These are phyloP conservation scores for Pneumocystis carinii DNA, from an alignment of 1,139 yeast genomes.

Conservation along the genomic window DNA sequence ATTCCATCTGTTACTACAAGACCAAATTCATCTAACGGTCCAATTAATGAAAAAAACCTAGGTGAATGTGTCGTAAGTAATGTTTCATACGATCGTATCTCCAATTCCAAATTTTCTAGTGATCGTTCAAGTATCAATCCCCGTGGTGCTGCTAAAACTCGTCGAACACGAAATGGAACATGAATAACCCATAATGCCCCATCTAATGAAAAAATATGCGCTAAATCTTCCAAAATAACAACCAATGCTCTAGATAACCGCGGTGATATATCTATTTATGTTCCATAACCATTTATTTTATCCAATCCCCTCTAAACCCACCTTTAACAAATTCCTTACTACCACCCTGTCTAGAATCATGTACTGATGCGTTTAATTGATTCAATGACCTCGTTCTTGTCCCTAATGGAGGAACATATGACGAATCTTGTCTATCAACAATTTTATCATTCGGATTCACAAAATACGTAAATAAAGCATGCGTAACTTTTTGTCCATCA, in stretches of 20 bases:
- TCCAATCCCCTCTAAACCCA: not conserved
- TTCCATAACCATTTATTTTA: not conserved
- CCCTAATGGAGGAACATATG: not conserved
- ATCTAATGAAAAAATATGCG: conserved; percentile 39
- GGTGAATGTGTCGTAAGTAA: conserved; percentile 16
- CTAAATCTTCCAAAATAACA: conserved; percentile 19
- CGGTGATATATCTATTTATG: not conserved
- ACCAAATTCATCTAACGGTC: conserved; percentile 57
- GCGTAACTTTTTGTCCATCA: conserved; percentile 6
- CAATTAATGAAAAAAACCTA: conserved; percentile 46
- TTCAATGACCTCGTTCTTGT: not conserved
- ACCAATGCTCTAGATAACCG: conserved; percentile 18
- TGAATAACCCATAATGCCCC: conserved; percentile 40
- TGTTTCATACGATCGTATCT: conserved; percentile 5
- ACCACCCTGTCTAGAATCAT: conserved; percentile 6
- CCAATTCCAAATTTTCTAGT: conserved; percentile 8
- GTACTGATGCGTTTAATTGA: conserved; percentile 1
- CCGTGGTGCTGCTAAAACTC: conserved; percentile 43
- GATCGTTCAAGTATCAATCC: conserved; percentile 52
- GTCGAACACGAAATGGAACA: conserved; percentile 46
- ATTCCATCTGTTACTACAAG: conserved; percentile 43
- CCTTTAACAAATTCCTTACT: not conserved
- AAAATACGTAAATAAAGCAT: conserved; percentile 9
- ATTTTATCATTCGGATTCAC: conserved; percentile 4
- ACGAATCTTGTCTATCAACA: not conserved